Evolutionary conservation across 2,329 filamentous ascomycete species (phyloP).

Genomic region (Penicillium sp.): DNA sequence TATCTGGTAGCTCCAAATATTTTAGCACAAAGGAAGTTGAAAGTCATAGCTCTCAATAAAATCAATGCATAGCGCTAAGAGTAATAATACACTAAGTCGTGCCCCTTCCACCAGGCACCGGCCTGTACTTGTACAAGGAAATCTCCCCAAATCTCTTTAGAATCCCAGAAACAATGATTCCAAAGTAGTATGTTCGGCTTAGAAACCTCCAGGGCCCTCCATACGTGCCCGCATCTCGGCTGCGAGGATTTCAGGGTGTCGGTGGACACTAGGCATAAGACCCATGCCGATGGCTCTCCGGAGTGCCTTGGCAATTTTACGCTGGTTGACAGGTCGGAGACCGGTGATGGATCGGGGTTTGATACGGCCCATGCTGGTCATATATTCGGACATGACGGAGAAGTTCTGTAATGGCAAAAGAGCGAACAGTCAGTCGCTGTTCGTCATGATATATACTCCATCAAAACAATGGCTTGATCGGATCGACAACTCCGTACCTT

Average conservation of each 20-base stretch:
- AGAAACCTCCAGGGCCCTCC: slow-evolving; percentile 21
- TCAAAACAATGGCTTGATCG: neutral
- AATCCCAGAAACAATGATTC: neutral
- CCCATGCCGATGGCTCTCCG: slow-evolving; percentile 84
- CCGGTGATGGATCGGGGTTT: slow-evolving; percentile 73
- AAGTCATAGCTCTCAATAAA: neutral
- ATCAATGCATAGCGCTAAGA: slow-evolving; percentile 21
- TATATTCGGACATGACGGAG: slow-evolving; percentile 83
- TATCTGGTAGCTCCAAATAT: neutral
- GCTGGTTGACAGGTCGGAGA: slow-evolving; percentile 83
- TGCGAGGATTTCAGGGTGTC: slow-evolving; percentile 77
- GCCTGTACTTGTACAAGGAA: slow-evolving; percentile 21
- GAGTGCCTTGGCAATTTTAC: slow-evolving; percentile 90
- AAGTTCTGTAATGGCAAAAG: slow-evolving; percentile 67
- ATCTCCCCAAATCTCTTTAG: slow-evolving; percentile 1
- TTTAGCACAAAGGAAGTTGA: neutral
- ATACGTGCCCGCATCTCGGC: slow-evolving; percentile 32
- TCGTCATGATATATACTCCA: neutral
- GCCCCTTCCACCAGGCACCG: slow-evolving; percentile 9
- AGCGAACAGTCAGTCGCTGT: slow-evolving; percentile 9
- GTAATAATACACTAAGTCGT: slow-evolving; percentile 25
- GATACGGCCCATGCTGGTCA: slow-evolving; percentile 82
- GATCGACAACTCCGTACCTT: slow-evolving; percentile 59
- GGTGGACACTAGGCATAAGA: slow-evolving; percentile 86
- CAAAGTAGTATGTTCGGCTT: slow-evolving; percentile 13